phyloP scores from a whole-genome alignment of 23 red algal genomes.

The Gracilaria gracilis region DNA sequence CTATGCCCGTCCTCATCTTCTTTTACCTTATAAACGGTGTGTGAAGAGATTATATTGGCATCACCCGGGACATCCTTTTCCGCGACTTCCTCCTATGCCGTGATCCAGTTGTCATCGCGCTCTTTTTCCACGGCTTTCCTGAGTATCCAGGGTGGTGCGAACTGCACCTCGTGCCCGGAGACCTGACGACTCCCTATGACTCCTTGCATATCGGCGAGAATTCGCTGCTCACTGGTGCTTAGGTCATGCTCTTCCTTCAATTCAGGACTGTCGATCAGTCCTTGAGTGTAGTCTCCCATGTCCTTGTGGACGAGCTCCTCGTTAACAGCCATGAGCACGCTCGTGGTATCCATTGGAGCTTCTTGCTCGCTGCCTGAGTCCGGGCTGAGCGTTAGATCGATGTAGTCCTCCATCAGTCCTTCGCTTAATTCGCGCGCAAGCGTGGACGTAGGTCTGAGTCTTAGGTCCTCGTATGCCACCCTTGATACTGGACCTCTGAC shows the following conservation, averaged over 20 bases:
- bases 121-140: too few species aligned
- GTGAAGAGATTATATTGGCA: conserved; percentile 25
- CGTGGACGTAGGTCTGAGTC: not conserved
- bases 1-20: not conserved
- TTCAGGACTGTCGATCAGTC: not conserved
- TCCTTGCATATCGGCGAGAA: not conserved
- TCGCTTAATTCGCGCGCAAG: too few species aligned
- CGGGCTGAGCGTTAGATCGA: not conserved
- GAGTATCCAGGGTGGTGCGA: too few species aligned
- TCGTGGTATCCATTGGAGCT: not conserved
- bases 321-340: not conserved
- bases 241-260: not conserved
- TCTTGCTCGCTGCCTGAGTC: not conserved
- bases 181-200: conserved; percentile 23
- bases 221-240: not conserved
- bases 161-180: too few species aligned
- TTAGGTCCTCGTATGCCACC: conserved; percentile 32
- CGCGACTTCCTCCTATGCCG: not conserved
- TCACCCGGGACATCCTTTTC: not conserved
- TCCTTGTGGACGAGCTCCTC: conserved; percentile 7
- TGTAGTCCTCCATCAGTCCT: conserved; percentile 24
- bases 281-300: conserved; percentile 31
- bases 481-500: conserved; percentile 1
- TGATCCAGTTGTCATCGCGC: conserved; percentile 8
- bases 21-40: conserved; percentile 26